A percentile compares a stretch with the other conserved stretches of the same genome.
phyloP scores from a whole-genome alignment of 2,329 filamentous ascomycete genomes.

The Aspergillus thermomutatus region DNA sequence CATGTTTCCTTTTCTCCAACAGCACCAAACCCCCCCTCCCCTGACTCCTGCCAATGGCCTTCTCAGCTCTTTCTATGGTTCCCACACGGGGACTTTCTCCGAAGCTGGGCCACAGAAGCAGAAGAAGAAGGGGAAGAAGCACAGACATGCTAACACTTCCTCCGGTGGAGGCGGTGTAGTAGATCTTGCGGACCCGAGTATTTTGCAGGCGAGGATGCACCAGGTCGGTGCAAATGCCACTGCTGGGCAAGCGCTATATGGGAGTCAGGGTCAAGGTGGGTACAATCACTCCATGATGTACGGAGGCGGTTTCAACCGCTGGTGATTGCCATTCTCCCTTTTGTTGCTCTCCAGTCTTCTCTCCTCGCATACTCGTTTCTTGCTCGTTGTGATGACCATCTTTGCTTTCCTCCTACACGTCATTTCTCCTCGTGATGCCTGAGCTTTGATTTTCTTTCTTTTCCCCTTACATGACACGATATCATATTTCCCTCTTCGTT shows the following conservation, averaged over 20 bases:
- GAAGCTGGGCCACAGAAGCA: constrained; percentile 87
- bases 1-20: constrained; percentile 88
- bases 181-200: constrained; percentile 99
- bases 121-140: constrained; percentile 99
- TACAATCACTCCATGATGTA: constrained; percentile 85
- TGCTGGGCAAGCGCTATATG: constrained; percentile 84
- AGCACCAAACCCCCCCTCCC: constrained; percentile 82
- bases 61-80: constrained; percentile 87
- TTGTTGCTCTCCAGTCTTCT: constrained; percentile 4
- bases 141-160: constrained; percentile 99
- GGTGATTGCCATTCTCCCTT: constrained; percentile 49
- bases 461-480: constrained; percentile 31
- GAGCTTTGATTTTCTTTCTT: constrained; percentile 17
- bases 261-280: constrained; percentile 86
- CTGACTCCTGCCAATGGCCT: constrained; percentile 89
- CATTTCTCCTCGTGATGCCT: constrained; percentile 7
- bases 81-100: constrained; percentile 81
- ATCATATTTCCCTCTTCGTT: constrained; percentile 23
- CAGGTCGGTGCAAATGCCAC: constrained; percentile 71
- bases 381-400: constrained; percentile 18
- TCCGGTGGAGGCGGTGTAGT: constrained; percentile 99
- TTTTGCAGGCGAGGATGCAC: constrained; percentile 96
- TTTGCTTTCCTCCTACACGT: constrained; percentile 20
- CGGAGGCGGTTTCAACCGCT: constrained; percentile 63
- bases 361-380: constrained; percentile 6